Percentiles rank a stretch among this genome's conserved stretches.
Evolutionary conservation across 140 eudicot genomes (phyloP).

Genomic region (Ambrosia hybrid): DNA sequence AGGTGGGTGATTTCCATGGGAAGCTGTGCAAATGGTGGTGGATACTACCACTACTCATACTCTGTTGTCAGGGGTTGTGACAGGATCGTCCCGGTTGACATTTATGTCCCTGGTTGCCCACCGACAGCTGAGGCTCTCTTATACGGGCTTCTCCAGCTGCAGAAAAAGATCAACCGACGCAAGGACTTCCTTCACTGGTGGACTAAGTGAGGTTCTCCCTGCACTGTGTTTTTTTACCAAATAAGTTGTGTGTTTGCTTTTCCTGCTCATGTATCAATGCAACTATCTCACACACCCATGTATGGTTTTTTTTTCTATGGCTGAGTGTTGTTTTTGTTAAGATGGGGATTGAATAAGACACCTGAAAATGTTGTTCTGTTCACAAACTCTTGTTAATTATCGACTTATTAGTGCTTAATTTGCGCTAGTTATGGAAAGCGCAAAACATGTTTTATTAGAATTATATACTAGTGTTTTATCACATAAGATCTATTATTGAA

Average conservation of each 20-base stretch:
- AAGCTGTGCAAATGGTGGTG: constrained; percentile 98
- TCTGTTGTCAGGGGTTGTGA: constrained; percentile 94
- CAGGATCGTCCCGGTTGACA: constrained; percentile 89
- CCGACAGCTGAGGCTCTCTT: constrained; percentile 94
- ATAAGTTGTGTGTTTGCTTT: constrained; percentile 35
- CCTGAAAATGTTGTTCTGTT: constrained; percentile 18
- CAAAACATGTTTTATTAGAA: too few relatives aligned
- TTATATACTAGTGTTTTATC: not conserved
- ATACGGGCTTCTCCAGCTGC: constrained; percentile 85
- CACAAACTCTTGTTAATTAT: constrained; percentile 10
- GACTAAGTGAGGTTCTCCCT: constrained; percentile 56
- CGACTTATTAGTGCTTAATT: not conserved
- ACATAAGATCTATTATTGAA: not conserved
- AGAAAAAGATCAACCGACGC: constrained; percentile 95
- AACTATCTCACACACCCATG: constrained; percentile 9
- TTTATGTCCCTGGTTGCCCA: constrained; percentile 98
- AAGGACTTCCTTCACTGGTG: constrained; percentile 93
- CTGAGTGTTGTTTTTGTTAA: constrained; percentile 22
- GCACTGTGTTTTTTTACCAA: constrained; percentile 16
- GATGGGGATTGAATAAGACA: constrained; percentile 36
- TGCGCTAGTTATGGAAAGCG: not conserved
- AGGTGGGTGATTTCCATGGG: constrained; percentile 99
- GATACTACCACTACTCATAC: constrained; percentile 93
- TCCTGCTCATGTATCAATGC: constrained; percentile 20
- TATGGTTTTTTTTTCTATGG: constrained; percentile 13